A percentile compares a stretch with the other conserved stretches of the same genome.
These are phyloP conservation scores for Schizonepeta tenuifolia DNA, from an alignment of 257 asterid genomes.

Conservation along the genomic window DNA sequence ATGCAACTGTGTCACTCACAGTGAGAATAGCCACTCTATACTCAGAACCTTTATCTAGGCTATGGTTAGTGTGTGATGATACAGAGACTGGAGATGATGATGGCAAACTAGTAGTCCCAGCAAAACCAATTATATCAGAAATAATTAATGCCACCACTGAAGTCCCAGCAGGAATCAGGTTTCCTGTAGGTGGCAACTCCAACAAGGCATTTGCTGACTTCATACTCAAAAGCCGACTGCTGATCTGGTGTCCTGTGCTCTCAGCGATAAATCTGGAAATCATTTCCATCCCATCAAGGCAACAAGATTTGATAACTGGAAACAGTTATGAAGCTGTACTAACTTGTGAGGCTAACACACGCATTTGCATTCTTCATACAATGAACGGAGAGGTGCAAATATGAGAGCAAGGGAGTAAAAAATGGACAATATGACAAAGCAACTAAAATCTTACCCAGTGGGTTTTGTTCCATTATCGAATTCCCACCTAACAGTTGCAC, in stretches of 20 bases:
- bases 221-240: constrained; percentile 94
- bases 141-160: constrained; percentile 64
- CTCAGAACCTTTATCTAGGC: constrained; percentile 42
- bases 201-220: constrained; percentile 91
- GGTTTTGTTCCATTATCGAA: constrained; percentile 48
- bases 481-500: constrained; percentile 81
- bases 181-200: constrained; percentile 74
- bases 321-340: constrained; percentile 15
- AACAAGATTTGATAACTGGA: constrained; percentile 26
- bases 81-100: constrained; percentile 34
- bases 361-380: constrained; percentile 10
- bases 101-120: constrained; percentile 42
- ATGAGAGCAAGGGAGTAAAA: not conserved
- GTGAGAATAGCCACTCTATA: constrained; percentile 82
- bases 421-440: not conserved
- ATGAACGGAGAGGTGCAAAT: not conserved
- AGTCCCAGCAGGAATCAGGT: constrained; percentile 69
- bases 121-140: constrained; percentile 60
- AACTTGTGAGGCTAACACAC: constrained; percentile 1
- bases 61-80: constrained; percentile 36
- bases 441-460: constrained; percentile 65
- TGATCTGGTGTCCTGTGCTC: constrained; percentile 90
- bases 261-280: constrained; percentile 79
- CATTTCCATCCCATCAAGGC: constrained; percentile 19
- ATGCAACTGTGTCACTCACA: constrained; percentile 92